Conservation (phyloP, 768 basidiomycete genomes). For the Xerocomus potaroensis region DNA sequence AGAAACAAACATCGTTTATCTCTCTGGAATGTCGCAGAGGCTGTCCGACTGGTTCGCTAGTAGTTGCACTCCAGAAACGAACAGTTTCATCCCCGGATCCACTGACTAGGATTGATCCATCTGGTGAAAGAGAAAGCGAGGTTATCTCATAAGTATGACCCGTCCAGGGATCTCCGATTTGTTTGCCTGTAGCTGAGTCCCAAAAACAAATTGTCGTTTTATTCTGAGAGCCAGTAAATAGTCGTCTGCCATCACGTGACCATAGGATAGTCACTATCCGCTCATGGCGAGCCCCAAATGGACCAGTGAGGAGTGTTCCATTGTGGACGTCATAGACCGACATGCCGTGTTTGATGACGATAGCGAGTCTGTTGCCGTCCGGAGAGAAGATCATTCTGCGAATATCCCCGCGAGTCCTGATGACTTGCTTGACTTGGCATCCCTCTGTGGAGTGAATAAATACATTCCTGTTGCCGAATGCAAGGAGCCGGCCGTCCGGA, state of each 20-base stretch:
- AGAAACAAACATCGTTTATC: neutral
- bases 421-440: too few relatives aligned
- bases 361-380: neutral
- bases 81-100: neutral
- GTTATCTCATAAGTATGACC: conserved; percentile 3
- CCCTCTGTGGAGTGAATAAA: too few relatives aligned
- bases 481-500: too few relatives aligned
- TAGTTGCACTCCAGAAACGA: neutral
- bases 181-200: neutral
- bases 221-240: conserved; percentile 1
- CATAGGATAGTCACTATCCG: neutral
- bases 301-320: neutral
- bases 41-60: too few relatives aligned
- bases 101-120: neutral
- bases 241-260: conserved; percentile 10
- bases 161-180: conserved; percentile 7
- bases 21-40: too few relatives aligned
- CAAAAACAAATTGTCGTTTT: conserved; percentile 7
- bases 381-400: neutral
- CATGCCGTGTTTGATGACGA: neutral
- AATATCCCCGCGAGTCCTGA: too few relatives aligned
- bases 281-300: too few relatives aligned
- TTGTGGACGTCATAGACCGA: neutral
- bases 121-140: neutral
- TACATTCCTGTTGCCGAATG: too few relatives aligned